A percentile compares a stretch with the other conserved stretches of the same genome.
phyloP scores from a whole-genome alignment of 306 rosid genomes.

The Vigna reflexopilosa region DNA sequence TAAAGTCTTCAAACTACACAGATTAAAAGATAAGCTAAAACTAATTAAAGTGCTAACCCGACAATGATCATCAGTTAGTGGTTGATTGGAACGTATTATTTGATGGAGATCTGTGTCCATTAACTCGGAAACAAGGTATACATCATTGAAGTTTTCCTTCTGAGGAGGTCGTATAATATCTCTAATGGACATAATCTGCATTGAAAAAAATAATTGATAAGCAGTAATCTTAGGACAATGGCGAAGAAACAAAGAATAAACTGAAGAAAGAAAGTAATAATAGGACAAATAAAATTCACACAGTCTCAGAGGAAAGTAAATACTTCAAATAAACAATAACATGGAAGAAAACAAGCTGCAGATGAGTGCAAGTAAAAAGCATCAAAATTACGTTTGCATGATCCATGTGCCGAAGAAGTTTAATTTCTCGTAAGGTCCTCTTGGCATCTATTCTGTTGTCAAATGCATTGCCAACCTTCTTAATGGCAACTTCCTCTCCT shows the following conservation, averaged over 20 bases:
- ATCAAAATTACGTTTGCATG: constrained; percentile 80
- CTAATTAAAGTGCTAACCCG: constrained; percentile 67
- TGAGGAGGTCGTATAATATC: constrained; percentile 93
- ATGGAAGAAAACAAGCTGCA: constrained; percentile 3
- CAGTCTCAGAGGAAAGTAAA: constrained; percentile 11
- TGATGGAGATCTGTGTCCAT: constrained; percentile 97
- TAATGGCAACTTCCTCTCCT: constrained; percentile 88
- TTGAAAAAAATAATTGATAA: constrained; percentile 35
- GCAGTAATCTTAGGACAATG: constrained; percentile 13
- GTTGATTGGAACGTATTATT: constrained; percentile 87
- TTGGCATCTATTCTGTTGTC: constrained; percentile 96
- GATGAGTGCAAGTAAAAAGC: constrained; percentile 21
- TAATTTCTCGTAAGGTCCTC: constrained; percentile 93
- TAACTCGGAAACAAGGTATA: constrained; percentile 82
- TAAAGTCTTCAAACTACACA: constrained; percentile 9
- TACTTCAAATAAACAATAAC: not conserved
- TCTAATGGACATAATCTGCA: constrained; percentile 81
- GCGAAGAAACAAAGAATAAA: not conserved
- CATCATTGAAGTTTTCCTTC: constrained; percentile 90
- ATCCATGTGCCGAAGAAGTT: constrained; percentile 94
- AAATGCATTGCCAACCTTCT: constrained; percentile 98
- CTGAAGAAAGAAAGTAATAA: not conserved
- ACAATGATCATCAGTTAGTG: constrained; percentile 90
- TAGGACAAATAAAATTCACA: not conserved
- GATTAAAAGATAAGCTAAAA: constrained; percentile 34